Evolutionary conservation across 148 eudicot species (phyloP).

Genomic region (Suaeda aralocaspica): DNA sequence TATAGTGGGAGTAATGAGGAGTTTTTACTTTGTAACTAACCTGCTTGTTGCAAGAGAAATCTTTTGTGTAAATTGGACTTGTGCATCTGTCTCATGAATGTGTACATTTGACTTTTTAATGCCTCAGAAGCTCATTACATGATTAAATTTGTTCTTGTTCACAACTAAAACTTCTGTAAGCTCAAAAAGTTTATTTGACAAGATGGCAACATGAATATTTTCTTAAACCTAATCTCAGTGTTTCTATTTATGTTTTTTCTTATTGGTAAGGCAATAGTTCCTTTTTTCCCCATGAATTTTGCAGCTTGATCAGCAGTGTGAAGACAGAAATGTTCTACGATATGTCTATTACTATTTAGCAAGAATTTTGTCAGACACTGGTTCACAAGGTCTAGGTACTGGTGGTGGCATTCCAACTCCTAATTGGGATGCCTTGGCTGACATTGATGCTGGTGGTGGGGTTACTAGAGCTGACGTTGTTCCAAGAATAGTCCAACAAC

Average conservation of each 20-base stretch:
- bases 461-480: slow-evolving; percentile 98
- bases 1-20: neutral
- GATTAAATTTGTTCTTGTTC: neutral
- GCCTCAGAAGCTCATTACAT: neutral
- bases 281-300: slow-evolving; percentile 9
- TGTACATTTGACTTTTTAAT: neutral
- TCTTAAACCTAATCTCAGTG: too few species aligned
- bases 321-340: slow-evolving; percentile 90
- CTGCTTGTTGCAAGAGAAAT: neutral
- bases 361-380: slow-evolving; percentile 87
- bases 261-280: slow-evolving; percentile 1
- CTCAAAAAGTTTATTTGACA: neutral
- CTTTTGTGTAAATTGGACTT: too few species aligned
- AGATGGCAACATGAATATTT: neutral
- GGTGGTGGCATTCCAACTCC: slow-evolving; percentile 99
- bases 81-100: neutral
- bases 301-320: slow-evolving; percentile 96
- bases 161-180: neutral
- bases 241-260: too few species aligned
- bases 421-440: slow-evolving; percentile 99
- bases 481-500: slow-evolving; percentile 75
- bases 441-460: slow-evolving; percentile 92
- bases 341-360: slow-evolving; percentile 96
- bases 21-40: neutral
- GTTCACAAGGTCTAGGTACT: slow-evolving; percentile 80